Percentiles rank a stretch among this genome's conserved stretches.
Conservation (phyloP, 306 rosid genomes). For the Biancaea sappan region DNA sequence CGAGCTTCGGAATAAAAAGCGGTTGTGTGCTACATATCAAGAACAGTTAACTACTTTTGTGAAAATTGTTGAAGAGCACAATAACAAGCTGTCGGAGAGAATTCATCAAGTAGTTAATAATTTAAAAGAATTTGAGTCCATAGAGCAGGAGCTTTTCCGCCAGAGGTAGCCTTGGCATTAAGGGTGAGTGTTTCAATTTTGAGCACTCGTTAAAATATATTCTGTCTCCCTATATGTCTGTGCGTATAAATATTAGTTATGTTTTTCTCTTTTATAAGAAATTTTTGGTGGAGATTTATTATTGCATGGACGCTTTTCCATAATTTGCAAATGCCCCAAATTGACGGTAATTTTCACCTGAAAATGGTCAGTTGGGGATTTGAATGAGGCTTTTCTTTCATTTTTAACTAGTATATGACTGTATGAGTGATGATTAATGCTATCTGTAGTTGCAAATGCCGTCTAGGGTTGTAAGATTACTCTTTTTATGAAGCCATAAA, state of each 20-base stretch:
- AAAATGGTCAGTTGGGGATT: not conserved
- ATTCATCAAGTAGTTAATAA: slow-evolving; percentile 68
- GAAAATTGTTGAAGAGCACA: slow-evolving; percentile 86
- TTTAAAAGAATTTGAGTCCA: slow-evolving; percentile 76
- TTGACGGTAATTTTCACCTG: slow-evolving; percentile 13
- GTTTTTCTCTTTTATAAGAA: not conserved
- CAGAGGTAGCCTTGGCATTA: slow-evolving; percentile 47
- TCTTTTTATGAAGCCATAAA: slow-evolving; percentile 8
- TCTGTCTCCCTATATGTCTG: not conserved
- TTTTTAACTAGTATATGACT: not conserved
- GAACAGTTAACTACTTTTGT: slow-evolving; percentile 71
- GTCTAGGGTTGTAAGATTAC: not conserved
- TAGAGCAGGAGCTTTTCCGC: slow-evolving; percentile 60
- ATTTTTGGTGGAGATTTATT: not conserved
- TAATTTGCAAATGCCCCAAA: not conserved
- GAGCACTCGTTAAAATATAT: not conserved
- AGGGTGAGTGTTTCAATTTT: slow-evolving; percentile 47
- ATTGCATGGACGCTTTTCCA: not conserved
- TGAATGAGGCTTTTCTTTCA: not conserved
- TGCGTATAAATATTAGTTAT: not conserved
- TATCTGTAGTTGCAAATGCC: slow-evolving; percentile 5
- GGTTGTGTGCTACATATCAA: slow-evolving; percentile 75
- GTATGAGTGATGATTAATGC: not conserved
- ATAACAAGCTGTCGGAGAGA: slow-evolving; percentile 64
- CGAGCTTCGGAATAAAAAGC: slow-evolving; percentile 86